Evolutionary conservation across 345 rosid species (phyloP).

Genomic region (Noccaea caerulescens): DNA sequence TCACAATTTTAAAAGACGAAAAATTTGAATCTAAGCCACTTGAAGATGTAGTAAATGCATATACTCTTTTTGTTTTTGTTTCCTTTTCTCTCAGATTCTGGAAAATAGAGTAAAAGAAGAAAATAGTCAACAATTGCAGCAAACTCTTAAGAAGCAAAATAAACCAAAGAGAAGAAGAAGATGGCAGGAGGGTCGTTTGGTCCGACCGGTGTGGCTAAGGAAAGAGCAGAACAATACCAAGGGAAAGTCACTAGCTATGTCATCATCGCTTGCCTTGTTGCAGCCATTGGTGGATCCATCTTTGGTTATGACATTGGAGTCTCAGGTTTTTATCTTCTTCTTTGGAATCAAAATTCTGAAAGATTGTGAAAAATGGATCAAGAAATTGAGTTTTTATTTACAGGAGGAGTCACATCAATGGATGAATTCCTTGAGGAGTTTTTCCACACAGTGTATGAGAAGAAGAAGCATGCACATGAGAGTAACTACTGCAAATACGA

Average conservation of each 20-base stretch:
- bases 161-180: constrained; percentile 1
- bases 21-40: constrained; percentile 15
- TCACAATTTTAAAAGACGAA: constrained; percentile 7
- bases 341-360: not conserved
- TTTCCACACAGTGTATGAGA: constrained; percentile 64
- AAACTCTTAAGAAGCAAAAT: constrained; percentile 9
- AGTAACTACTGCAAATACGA: constrained; percentile 93
- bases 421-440: constrained; percentile 76
- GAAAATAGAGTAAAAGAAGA: not conserved
- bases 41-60: constrained; percentile 29
- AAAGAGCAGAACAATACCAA: constrained; percentile 76
- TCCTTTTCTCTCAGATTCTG: constrained; percentile 30
- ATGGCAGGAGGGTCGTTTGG: constrained; percentile 87
- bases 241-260: constrained; percentile 80
- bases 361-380: constrained; percentile 12
- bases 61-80: not conserved
- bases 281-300: constrained; percentile 85
- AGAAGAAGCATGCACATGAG: constrained; percentile 76
- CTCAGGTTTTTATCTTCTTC: constrained; percentile 57
- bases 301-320: constrained; percentile 94
- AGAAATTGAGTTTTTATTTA: constrained; percentile 3
- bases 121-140: constrained; percentile 7
- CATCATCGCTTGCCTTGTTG: constrained; percentile 66
- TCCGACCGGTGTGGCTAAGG: constrained; percentile 81
- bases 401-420: constrained; percentile 94